phyloP scores from a whole-genome alignment of 75 land plant genomes.

The Gnetum montanum region DNA sequence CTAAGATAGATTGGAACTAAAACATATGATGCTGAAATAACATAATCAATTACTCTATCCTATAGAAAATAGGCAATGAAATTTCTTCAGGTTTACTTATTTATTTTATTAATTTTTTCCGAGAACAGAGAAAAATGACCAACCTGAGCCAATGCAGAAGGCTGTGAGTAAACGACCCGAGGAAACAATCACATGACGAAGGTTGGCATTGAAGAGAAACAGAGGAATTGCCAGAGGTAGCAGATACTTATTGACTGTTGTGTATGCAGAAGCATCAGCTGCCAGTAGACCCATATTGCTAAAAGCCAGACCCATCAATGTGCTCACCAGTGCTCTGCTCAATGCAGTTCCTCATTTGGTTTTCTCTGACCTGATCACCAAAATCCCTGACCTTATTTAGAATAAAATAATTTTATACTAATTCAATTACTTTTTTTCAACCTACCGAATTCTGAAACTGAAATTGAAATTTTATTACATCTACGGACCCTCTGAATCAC shows the following conservation, averaged over 20 bases:
- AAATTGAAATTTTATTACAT: no score
- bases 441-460: background rate
- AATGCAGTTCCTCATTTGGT: slow-evolving; percentile 71
- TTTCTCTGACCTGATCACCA: slow-evolving; percentile 97
- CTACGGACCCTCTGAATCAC: background rate
- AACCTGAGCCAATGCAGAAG: slow-evolving; percentile 87
- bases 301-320: slow-evolving; percentile 72
- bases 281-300: slow-evolving; percentile 79
- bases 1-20: no score
- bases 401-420: background rate
- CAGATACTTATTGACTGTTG: slow-evolving; percentile 56
- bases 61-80: no score
- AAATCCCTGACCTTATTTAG: background rate
- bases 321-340: slow-evolving; percentile 89
- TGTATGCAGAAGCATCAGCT: slow-evolving; percentile 51
- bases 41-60: no score
- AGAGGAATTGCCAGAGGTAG: slow-evolving; percentile 82
- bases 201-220: slow-evolving; percentile 72
- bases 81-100: no score
- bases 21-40: no score
- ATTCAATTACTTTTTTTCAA: no score
- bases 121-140: background rate
- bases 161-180: slow-evolving; percentile 74
- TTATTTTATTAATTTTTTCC: no score
- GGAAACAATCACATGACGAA: slow-evolving; percentile 56